Base-by-base conservation (phyloP, 2,329 filamentous ascomycete species). In the Huntiella abstrusa region DNA sequence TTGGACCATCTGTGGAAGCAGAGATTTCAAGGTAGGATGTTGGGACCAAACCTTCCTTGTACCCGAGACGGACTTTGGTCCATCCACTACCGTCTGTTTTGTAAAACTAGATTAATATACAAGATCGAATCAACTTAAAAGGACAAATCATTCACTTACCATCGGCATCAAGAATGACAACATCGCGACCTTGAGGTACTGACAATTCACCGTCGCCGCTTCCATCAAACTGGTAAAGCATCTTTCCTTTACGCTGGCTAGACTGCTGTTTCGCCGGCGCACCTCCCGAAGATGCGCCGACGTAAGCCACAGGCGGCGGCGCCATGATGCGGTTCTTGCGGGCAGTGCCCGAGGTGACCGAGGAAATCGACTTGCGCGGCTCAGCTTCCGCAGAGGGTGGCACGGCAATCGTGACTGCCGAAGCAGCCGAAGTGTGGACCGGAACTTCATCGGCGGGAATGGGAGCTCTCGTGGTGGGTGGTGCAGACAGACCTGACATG, bases 151-250 rank as follows among this genome's bases (percentile, higher is more conserved):
- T 28, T 28, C 7, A 67, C 77, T 67, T 73, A 93, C 86, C 85
- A 64, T 98, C 92, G 13, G 83, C 75, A 58, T 95, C 87, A 4
- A 95, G 55, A 39, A 96, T 70, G 0, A 67, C 65, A 28, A 98
- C 71, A 6, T 92, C 80, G 46, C 77, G 73, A 10, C 84, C 86
- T 54, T 93, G 88, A 4, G 75, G 63, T 1, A 94, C 77, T 1
- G 75, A 78, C 11, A 96, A 62, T 60, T 98, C 91, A 5, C 85
- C 88, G 0, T 83, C 77, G 1, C 80, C 81, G 45, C 69, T 80
- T 6, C 80, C 82, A 52, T 92, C 80, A 56, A 95, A 98, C 0
- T 73, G 55, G 58, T 95, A 98, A 1, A 95, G 55, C 87, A 96
- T 93, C 62, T 80, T 92, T 41, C 83, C 88, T 58, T 70, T 80